Evolutionary conservation across 2,329 filamentous ascomycete species (phyloP).

Genomic region (Aspergillus novofumigatus): DNA sequence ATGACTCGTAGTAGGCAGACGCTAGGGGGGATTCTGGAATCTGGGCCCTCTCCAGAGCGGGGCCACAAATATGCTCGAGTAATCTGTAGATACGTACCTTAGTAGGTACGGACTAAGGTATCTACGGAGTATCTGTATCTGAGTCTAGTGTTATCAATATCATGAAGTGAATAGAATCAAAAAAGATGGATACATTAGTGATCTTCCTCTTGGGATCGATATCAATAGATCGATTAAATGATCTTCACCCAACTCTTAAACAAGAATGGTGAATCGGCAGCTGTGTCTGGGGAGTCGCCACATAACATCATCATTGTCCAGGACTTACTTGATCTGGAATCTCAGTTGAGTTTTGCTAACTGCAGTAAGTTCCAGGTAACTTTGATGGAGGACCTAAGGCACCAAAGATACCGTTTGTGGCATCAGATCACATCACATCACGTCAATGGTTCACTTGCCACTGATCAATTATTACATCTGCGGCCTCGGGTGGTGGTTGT

Average conservation of each 20-base stretch:
- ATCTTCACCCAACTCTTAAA: too few relatives aligned
- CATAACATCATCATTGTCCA: not conserved
- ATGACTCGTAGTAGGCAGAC: not conserved
- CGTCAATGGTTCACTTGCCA: not conserved
- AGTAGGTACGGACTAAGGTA: not conserved
- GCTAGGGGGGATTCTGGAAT: not conserved
- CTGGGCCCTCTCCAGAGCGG: not conserved
- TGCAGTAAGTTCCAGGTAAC: too few relatives aligned
- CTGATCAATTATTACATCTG: not conserved
- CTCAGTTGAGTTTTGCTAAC: not conserved
- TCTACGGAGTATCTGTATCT: not conserved
- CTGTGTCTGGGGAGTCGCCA: not conserved
- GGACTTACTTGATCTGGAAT: too few relatives aligned
- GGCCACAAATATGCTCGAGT: not conserved
- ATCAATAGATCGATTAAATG: too few relatives aligned
- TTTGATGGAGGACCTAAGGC: not conserved
- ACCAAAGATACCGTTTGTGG: not conserved
- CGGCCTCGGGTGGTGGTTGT: not conserved
- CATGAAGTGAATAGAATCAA: not conserved
- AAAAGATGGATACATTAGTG: not conserved
- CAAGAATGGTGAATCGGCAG: too few relatives aligned
- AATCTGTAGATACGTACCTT: too few relatives aligned
- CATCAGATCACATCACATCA: too few relatives aligned
- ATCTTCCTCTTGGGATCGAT: too few relatives aligned
- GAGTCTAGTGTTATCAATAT: too few relatives aligned